Base-by-base conservation (phyloP, 805 yeast genomes). In the Starmerella sp. region DNA sequence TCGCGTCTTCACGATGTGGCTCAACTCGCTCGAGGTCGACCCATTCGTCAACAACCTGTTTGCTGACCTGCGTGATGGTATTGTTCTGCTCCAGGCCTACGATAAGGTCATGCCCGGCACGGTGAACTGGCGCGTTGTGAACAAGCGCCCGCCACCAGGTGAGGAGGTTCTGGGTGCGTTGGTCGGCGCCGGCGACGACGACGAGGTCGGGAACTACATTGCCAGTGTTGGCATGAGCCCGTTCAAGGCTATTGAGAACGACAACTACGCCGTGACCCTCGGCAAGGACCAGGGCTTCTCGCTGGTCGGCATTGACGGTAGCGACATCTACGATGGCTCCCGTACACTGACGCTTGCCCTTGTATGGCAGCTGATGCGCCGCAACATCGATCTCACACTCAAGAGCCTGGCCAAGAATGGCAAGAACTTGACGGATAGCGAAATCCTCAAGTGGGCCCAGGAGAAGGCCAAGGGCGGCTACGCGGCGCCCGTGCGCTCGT, bases 321-420 rank as follows among this genome's bases (percentile, higher is more conserved):
- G 96, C 3, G 98, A 93, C 72, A 91, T 93, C 62, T 83, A 86
- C 41, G 98, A 93, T 70, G 97, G 97, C 61, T 84, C 83, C 67
- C 86, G 85, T 67, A 77, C 91, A 51, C 77, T 93, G 63, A 88
- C 96, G 0, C 77, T 93, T 63, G 98, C 93, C 13, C 77, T 93
- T 54, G 97, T 91, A 39, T 93, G 98, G 98, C 98, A 93, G 76
- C 78, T 93, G 66, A 93, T 93, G 98, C 82, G 98, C 69, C 81
- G 96, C 69, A 93, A 93, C 71, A 95, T 93, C 64, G 83, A 83
- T 58, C 79, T 82, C 62, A 93, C 98, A 2, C 77, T 93, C 66
- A 77, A 84, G 51, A 77, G 81, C 43, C 75, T 93, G 60, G 77
- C 88, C 5, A 74, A 81, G 56, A 79, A 81, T 54, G 95, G 95